Conservation (phyloP, 2,329 filamentous ascomycete species). For the Tolypocladium inflatum region DNA sequence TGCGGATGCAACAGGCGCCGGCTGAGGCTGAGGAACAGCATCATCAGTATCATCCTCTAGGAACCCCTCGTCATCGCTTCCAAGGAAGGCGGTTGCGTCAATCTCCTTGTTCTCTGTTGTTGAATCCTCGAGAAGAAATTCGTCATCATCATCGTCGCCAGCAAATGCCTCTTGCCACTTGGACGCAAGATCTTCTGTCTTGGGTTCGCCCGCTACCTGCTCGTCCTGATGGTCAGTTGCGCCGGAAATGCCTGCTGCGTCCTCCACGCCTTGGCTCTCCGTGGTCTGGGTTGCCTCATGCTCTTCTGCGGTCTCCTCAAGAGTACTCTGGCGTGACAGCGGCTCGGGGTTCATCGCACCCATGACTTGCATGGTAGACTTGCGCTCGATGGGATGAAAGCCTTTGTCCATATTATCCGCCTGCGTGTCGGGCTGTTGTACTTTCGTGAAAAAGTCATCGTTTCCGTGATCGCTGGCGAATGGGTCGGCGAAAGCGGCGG, state of each 20-base stretch:
- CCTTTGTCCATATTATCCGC: constrained; percentile 9
- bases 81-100: constrained; percentile 58
- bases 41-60: constrained; percentile 56
- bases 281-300: constrained; percentile 8
- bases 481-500: constrained; percentile 13
- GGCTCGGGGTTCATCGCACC: constrained; percentile 32
- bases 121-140: constrained; percentile 51
- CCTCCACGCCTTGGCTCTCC: not conserved
- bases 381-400: constrained; percentile 43
- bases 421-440: constrained; percentile 22
- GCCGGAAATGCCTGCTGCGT: not conserved
- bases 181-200: constrained; percentile 59
- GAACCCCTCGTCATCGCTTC: constrained; percentile 80
- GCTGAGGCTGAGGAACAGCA: constrained; percentile 16
- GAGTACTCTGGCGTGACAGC: constrained; percentile 17
- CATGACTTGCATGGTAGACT: constrained; percentile 61
- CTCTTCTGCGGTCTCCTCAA: constrained; percentile 20
- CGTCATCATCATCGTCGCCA: constrained; percentile 63
- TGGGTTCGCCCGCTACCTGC: constrained; percentile 10
- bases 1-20: constrained; percentile 4
- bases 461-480: constrained; percentile 38
- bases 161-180: constrained; percentile 78
- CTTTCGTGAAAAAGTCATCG: constrained; percentile 55
- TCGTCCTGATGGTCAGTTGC: constrained; percentile 4
- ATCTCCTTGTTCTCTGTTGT: constrained; percentile 33